Conservation (phyloP, 129 eudicot genomes). For the Centella asiatica region DNA sequence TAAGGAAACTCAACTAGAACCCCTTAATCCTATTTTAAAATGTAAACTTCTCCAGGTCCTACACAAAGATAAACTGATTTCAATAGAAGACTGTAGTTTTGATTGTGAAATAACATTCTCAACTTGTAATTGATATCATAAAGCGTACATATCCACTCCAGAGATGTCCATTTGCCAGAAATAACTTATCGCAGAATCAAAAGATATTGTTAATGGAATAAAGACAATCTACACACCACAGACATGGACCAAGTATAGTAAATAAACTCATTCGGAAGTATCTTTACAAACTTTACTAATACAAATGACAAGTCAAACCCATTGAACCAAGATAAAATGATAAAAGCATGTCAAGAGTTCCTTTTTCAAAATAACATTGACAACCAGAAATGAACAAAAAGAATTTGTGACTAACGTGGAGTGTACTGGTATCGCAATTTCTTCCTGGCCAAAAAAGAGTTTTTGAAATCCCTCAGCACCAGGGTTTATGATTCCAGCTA, state of each 20-base stretch:
- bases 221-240: too few species aligned
- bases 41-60: neutral
- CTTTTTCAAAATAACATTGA: neutral
- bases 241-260: neutral
- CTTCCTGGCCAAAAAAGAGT: conserved; percentile 97
- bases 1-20: neutral
- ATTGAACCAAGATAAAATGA: neutral
- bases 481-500: conserved; percentile 97
- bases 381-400: neutral
- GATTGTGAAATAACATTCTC: neutral
- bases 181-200: too few species aligned
- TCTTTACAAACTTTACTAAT: neutral
- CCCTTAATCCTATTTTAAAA: neutral
- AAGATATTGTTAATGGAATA: too few species aligned
- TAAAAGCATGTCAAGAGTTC: neutral
- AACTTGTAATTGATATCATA: neutral
- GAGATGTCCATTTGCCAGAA: too few species aligned
- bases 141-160: neutral
- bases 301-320: neutral
- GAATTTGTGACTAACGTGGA: conserved; percentile 50
- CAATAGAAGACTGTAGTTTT: neutral
- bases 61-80: neutral
- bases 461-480: conserved; percentile 99
- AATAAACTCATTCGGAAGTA: neutral
- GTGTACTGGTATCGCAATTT: conserved; percentile 98